Evolutionary conservation across 345 rosid species (phyloP).

Genomic region (Sisymbrium altissimum): DNA sequence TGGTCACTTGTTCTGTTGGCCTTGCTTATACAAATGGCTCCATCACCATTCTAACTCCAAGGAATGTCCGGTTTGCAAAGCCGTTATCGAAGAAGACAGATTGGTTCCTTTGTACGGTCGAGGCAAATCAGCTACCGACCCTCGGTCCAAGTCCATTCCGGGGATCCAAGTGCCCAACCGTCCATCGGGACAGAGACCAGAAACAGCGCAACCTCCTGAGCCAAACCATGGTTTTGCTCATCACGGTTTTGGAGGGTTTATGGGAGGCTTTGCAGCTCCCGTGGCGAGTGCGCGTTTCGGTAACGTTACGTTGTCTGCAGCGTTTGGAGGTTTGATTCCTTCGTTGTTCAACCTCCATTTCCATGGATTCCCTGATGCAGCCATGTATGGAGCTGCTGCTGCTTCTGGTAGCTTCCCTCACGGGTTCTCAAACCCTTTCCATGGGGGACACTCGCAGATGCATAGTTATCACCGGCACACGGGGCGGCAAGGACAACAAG

Average conservation of each 20-base stretch:
- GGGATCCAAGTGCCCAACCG: constrained; percentile 83
- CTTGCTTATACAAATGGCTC: constrained; percentile 99
- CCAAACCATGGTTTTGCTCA: constrained; percentile 60
- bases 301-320: constrained; percentile 74
- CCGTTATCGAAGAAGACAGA: constrained; percentile 76
- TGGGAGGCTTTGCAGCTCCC: constrained; percentile 86
- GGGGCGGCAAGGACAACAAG: constrained; percentile 75
- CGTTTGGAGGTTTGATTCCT: constrained; percentile 90
- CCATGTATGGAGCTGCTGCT: constrained; percentile 64
- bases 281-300: constrained; percentile 70
- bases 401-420: constrained; percentile 63
- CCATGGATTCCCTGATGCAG: constrained; percentile 78
- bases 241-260: constrained; percentile 76
- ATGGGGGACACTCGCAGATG: constrained; percentile 60
- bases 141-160: constrained; percentile 81
- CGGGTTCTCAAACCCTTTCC: constrained; percentile 61
- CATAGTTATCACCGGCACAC: constrained; percentile 54
- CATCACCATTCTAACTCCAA: constrained; percentile 66
- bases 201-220: constrained; percentile 87
- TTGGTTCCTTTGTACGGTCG: constrained; percentile 95
- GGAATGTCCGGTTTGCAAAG: constrained; percentile 98
- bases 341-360: constrained; percentile 76
- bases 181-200: constrained; percentile 96
- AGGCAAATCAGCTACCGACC: constrained; percentile 81
- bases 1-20: constrained; percentile 99